These are phyloP conservation scores for Metschnikowia chrysomelidarum DNA, from an alignment of 805 yeast genomes.

Conservation along the genomic window DNA sequence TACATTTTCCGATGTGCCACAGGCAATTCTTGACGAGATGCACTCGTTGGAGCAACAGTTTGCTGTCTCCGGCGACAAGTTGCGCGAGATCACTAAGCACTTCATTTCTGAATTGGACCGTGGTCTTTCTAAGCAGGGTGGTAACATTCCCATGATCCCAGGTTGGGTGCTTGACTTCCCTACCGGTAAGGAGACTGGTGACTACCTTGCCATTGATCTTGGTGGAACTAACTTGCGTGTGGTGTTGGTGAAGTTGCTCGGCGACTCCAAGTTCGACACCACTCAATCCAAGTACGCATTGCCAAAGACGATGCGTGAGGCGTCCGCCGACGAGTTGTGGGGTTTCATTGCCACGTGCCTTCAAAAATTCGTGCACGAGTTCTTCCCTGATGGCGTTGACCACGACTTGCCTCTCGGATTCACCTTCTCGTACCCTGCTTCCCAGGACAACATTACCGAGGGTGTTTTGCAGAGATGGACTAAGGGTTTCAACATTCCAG, in stretches of 20 bases:
- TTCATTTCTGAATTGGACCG: constrained; percentile 77
- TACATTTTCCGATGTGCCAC: constrained; percentile 60
- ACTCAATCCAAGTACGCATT: constrained; percentile 82
- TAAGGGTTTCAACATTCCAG: constrained; percentile 91
- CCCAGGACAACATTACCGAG: constrained; percentile 77
- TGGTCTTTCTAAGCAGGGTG: constrained; percentile 74
- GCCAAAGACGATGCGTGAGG: constrained; percentile 77
- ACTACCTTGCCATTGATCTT: constrained; percentile 88
- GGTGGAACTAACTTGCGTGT: constrained; percentile 98
- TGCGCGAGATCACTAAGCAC: constrained; percentile 67
- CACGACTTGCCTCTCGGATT: constrained; percentile 76
- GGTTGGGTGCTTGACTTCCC: constrained; percentile 96
- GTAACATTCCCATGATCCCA: constrained; percentile 94
- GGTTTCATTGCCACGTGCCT: constrained; percentile 82
- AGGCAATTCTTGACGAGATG: constrained; percentile 56
- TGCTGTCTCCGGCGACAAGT: constrained; percentile 57
- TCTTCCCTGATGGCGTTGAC: constrained; percentile 65
- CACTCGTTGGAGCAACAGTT: constrained; percentile 58
- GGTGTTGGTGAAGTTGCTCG: constrained; percentile 79
- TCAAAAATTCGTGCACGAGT: constrained; percentile 62
- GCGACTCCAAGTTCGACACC: constrained; percentile 80
- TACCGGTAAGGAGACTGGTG: constrained; percentile 87
- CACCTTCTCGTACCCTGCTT: constrained; percentile 90
- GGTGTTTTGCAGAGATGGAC: constrained; percentile 96
- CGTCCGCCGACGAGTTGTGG: constrained; percentile 74